These are phyloP conservation scores for Xylaria intraflava DNA, from an alignment of 495 filamentous ascomycete species.

Conservation along the genomic window DNA sequence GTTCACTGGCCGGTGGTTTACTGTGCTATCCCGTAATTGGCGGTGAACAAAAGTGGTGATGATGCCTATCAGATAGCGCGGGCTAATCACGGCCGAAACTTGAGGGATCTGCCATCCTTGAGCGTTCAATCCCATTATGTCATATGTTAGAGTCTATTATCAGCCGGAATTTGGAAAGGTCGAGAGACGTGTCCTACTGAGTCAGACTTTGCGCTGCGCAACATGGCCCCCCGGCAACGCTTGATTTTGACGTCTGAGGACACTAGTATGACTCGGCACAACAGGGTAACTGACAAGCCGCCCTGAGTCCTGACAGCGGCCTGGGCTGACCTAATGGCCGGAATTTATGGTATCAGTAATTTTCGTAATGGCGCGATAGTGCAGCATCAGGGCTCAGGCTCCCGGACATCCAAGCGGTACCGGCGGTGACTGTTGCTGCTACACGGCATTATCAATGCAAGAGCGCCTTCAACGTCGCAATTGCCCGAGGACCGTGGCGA, in stretches of 20 bases:
- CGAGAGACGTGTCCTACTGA: neutral
- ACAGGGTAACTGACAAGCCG: neutral
- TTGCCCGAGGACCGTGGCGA: neutral
- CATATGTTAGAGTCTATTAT: neutral
- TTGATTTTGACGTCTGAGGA: neutral
- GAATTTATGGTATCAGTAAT: conserved; percentile 22
- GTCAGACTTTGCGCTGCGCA: neutral
- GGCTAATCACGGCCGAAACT: neutral
- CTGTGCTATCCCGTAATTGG: conserved; percentile 1
- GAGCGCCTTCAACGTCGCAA: conserved; percentile 5
- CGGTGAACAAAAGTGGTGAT: conserved; percentile 3
- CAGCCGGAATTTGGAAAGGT: neutral
- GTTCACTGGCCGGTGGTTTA: neutral
- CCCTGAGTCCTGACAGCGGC: no score
- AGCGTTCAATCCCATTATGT: neutral
- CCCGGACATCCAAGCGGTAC: conserved; percentile 7
- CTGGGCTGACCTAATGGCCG: conserved; percentile 1
- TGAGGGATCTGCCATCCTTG: neutral
- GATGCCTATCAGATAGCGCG: neutral
- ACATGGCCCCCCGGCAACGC: neutral
- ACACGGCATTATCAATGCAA: conserved; percentile 15
- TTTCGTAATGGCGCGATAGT: conserved; percentile 28
- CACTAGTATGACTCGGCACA: neutral
- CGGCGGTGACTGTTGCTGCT: conserved; percentile 3
- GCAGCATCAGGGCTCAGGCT: neutral